Evolutionary conservation across 208 protist species (phyloP).

Genomic region (Entamoeba histolytica): DNA sequence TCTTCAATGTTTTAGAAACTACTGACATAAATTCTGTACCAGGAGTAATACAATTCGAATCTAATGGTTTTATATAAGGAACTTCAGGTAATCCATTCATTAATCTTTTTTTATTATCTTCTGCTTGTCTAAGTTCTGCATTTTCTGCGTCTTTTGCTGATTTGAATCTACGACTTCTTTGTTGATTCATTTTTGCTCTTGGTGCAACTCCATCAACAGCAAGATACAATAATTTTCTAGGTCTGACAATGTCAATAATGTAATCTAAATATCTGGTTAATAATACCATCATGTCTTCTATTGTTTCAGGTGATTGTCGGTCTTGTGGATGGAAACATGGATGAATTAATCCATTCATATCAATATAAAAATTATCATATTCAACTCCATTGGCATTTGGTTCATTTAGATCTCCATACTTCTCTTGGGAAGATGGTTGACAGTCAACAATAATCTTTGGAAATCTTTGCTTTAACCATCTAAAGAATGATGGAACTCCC

Average conservation of each 20-base stretch:
- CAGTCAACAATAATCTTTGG: not conserved
- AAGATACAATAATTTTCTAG: constrained; percentile 70
- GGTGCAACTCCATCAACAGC: constrained; percentile 28
- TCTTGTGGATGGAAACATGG: constrained; percentile 86
- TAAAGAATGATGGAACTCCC: constrained; percentile 6
- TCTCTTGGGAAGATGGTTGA: not conserved
- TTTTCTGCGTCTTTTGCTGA: not conserved
- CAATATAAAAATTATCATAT: constrained; percentile 1
- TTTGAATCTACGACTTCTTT: constrained; percentile 24
- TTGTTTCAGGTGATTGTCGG: constrained; percentile 46
- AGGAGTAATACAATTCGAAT: constrained; percentile 22
- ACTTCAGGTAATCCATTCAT: not conserved
- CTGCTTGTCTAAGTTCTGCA: not conserved
- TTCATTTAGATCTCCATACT: not conserved
- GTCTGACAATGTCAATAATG: constrained; percentile 72
- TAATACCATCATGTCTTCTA: constrained; percentile 66
- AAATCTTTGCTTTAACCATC: not conserved
- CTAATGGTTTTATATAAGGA: not conserved
- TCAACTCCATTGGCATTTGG: not conserved
- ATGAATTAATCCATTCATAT: constrained; percentile 94
- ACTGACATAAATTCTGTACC: constrained; percentile 17
- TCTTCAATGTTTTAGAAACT: not conserved
- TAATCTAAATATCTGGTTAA: constrained; percentile 84
- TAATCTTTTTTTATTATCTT: not conserved
- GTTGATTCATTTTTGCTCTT: constrained; percentile 36